phyloP scores from a whole-genome alignment of 2,329 filamentous ascomycete genomes.

The Metarhizium guizhouense region DNA sequence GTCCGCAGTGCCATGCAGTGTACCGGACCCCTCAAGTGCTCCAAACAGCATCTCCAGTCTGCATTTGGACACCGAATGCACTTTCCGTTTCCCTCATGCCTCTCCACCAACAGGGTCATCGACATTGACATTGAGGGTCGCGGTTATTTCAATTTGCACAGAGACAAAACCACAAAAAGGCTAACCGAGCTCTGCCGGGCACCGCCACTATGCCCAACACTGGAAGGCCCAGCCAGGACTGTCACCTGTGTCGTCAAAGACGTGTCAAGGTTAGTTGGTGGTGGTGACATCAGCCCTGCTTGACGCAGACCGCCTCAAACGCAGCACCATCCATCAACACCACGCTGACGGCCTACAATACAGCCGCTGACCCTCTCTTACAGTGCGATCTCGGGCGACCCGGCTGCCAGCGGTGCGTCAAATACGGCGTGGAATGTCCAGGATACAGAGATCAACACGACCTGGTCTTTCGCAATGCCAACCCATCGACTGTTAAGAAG shows the following conservation, averaged over 20 bases:
- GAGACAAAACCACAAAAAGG: too few relatives aligned
- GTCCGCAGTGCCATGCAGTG: too few relatives aligned
- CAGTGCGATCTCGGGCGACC: conserved; percentile 32
- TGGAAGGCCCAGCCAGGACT: conserved; percentile 31
- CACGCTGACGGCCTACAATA: too few relatives aligned
- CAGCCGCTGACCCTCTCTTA: neutral
- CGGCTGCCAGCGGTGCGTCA: conserved; percentile 29
- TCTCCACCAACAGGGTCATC: neutral
- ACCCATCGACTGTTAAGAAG: conserved; percentile 19
- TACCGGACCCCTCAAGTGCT: too few relatives aligned
- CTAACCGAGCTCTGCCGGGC: too few relatives aligned
- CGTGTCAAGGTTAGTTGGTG: conserved; percentile 29
- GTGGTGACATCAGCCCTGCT: too few relatives aligned
- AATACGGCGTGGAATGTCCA: conserved; percentile 30
- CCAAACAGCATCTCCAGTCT: too few relatives aligned
- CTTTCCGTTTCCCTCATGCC: too few relatives aligned
- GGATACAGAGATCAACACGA: conserved; percentile 30
- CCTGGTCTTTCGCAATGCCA: conserved; percentile 29
- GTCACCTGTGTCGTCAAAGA: conserved; percentile 29
- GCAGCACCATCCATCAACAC: too few relatives aligned
- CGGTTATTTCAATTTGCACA: too few relatives aligned
- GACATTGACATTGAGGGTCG: neutral
- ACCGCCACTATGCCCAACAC: conserved; percentile 28
- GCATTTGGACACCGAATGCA: too few relatives aligned
- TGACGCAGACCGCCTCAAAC: too few relatives aligned